phyloP scores from a whole-genome alignment of 2,329 filamentous ascomycete species.

The Hymenoscyphus infarciens region DNA sequence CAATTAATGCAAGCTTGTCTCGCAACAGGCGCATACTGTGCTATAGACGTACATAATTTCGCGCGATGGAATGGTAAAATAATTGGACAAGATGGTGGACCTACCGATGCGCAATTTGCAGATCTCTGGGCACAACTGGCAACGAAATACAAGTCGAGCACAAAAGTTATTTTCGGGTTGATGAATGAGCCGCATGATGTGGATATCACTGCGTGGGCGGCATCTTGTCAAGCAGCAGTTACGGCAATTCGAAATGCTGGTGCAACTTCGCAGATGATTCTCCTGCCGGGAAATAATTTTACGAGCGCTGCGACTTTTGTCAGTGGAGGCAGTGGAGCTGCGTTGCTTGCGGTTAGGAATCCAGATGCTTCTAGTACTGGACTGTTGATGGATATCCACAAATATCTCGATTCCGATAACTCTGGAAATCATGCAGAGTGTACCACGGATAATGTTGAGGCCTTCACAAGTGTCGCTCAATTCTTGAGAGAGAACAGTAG shows the following conservation, averaged over 20 bases:
- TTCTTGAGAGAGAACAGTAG: conserved; percentile 47
- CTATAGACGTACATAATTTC: conserved; percentile 57
- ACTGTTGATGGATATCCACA: conserved; percentile 56
- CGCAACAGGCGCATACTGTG: conserved; percentile 52
- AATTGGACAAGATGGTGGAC: conserved; percentile 58
- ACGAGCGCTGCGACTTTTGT: conserved; percentile 49
- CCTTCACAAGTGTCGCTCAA: conserved; percentile 44
- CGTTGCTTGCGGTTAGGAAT: conserved; percentile 52
- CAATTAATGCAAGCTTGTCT: conserved; percentile 54
- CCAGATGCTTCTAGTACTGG: conserved; percentile 52
- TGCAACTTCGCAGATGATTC: conserved; percentile 58
- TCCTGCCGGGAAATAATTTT: conserved; percentile 61
- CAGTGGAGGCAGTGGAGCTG: conserved; percentile 47
- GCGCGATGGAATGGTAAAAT: conserved; percentile 59
- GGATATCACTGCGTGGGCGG: conserved; percentile 51
- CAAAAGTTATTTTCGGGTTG: conserved; percentile 58
- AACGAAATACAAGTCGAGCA: conserved; percentile 48
- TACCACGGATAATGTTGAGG: conserved; percentile 49
- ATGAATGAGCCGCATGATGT: conserved; percentile 56
- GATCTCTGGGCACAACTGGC: conserved; percentile 57
- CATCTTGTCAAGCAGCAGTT: conserved; percentile 58
- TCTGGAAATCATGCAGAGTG: conserved; percentile 51
- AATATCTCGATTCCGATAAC: conserved; percentile 58
- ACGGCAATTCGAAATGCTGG: conserved; percentile 61
- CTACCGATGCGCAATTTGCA: conserved; percentile 54